Base-by-base conservation (phyloP, 2,329 filamentous ascomycete species). In the Hypomyces perniciosus region DNA sequence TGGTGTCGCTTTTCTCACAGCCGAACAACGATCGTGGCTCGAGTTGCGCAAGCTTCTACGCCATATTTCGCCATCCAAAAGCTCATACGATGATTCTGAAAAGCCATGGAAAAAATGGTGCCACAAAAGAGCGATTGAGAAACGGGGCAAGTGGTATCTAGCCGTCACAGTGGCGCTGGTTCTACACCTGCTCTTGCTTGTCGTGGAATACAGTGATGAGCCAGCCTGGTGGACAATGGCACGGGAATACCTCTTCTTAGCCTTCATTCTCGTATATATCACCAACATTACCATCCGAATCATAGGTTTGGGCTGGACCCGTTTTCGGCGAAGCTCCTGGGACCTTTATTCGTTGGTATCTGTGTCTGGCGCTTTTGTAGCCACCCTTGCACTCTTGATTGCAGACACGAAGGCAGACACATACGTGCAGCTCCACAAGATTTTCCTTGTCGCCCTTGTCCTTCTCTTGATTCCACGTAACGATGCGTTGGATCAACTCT, bases 21-120 rank as follows among this genome's bases (percentile, higher is more conserved):
- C 91, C 1, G 93, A 99, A 61, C 93, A 99, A 66, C 85, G 93
- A 59, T 96, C 92, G 0, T 99, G 93, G 93, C 80, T 99, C 10
- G 93, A 99, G 67, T 71, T 99, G 59, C 82, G 93, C 51, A 99
- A 99, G 69, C 76, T 96, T 27, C 74, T 99, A 37, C 81, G 89
- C 46, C 93, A 97, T 65, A 90, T 99, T 8, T 92, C 91, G 4
- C 93, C 93, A 4, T 96, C 93, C 0, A 97, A 96, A 67, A 86
- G 89, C 56, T 92, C 92, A 2, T 88, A 91, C 46, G 83, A 85
- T 48, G 88, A 88, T 49, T 84, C 84, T 35, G 83, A 84, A 65
- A 83, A 83, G 57, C 83, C 79, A 50, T 93, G 90, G 84, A 90
- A 89, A 69, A 84, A 87, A 64, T 96, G 91, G 90, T 97, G 92